Conservation (phyloP, 148 eudicot species). For the Amaranthus palmeri region DNA sequence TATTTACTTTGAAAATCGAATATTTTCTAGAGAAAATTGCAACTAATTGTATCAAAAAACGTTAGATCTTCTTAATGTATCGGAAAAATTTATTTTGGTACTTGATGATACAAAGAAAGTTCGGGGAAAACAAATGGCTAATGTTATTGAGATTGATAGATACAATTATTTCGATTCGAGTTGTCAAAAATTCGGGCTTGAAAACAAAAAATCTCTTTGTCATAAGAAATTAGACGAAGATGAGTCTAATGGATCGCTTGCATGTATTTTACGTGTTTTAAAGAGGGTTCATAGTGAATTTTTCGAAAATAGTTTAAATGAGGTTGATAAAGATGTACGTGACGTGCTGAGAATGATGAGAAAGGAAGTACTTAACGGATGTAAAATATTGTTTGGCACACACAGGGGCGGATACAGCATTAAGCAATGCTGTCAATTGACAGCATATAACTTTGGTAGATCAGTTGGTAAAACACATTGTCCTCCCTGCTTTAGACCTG, state of each 20-base stretch:
- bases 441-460: no score
- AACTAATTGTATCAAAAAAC: constrained; percentile 58
- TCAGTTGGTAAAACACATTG: no score
- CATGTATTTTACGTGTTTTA: constrained; percentile 54
- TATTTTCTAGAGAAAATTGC: constrained; percentile 69
- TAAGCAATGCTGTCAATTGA: no score
- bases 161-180: constrained; percentile 73
- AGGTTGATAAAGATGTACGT: not conserved
- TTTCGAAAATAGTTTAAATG: constrained; percentile 29
- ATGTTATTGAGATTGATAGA: constrained; percentile 79
- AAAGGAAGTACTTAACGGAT: constrained; percentile 48
- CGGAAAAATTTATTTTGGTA: constrained; percentile 58
- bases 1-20: constrained; percentile 45
- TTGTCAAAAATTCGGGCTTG: constrained; percentile 52
- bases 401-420: no score
- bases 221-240: constrained; percentile 61
- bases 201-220: constrained; percentile 48
- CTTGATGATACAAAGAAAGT: constrained; percentile 84
- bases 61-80: constrained; percentile 65
- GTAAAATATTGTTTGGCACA: constrained; percentile 56
- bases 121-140: constrained; percentile 68
- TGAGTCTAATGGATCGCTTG: constrained; percentile 74
- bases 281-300: constrained; percentile 51
- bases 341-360: constrained; percentile 42
- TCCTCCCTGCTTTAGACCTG: no score